A percentile compares a stretch with the other conserved stretches of the same genome.
These are phyloP conservation scores for Apiospora rasikravindrae DNA, from an alignment of 2,329 filamentous ascomycete species.

Conservation along the genomic window DNA sequence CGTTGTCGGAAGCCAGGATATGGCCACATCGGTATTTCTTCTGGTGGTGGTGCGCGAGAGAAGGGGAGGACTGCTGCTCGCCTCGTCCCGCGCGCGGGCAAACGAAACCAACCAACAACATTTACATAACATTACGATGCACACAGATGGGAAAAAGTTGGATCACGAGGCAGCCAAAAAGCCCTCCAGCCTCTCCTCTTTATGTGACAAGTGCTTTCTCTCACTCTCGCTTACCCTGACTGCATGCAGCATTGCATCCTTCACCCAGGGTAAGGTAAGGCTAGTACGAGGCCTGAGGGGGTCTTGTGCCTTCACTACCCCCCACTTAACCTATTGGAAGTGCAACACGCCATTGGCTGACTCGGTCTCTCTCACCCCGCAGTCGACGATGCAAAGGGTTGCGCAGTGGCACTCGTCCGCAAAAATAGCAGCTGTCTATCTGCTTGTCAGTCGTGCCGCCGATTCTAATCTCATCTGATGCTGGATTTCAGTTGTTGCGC, in stretches of 20 bases:
- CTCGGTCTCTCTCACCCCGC: background rate
- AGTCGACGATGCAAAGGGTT: background rate
- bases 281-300: background rate
- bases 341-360: conserved; percentile 15
- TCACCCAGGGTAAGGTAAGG: background rate
- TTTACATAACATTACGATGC: background rate
- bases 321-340: background rate
- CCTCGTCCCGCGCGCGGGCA: background rate
- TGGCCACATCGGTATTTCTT: background rate
- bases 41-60: background rate
- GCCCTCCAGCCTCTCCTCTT: background rate
- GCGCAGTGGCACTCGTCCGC: background rate
- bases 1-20: conserved; percentile 8
- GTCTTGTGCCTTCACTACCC: conserved; percentile 2
- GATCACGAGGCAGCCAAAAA: background rate
- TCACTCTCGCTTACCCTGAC: background rate
- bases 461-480: background rate
- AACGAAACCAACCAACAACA: background rate
- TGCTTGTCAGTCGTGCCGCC: background rate
- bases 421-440: background rate
- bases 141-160: background rate
- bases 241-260: background rate
- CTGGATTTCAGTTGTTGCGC: background rate
- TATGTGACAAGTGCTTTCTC: background rate
- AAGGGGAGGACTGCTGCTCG: too few relatives aligned